phyloP scores from a whole-genome alignment of 2,329 filamentous ascomycete species.

The Hypoxylon rubiginosum region DNA sequence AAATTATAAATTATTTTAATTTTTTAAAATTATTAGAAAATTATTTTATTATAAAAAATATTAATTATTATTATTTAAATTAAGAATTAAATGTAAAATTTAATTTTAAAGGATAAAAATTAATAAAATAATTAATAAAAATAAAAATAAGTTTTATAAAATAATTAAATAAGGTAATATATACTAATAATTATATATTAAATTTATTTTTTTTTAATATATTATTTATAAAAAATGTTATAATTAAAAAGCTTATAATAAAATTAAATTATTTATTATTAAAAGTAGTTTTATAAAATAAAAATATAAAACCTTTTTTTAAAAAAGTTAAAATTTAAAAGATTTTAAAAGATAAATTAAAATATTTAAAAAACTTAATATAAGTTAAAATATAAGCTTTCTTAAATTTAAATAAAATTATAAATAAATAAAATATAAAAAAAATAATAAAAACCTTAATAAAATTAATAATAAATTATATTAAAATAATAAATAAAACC shows the following conservation, averaged over 20 bases:
- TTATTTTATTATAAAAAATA: neutral
- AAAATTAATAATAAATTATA: neutral
- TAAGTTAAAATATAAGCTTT: too few relatives aligned
- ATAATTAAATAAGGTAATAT: neutral
- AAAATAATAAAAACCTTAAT: too few relatives aligned
- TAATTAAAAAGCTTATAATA: neutral
- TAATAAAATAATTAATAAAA: neutral
- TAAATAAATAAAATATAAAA: too few relatives aligned
- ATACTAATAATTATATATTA: neutral
- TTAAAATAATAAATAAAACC: neutral
- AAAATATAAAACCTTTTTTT: neutral
- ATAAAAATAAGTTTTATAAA: neutral
- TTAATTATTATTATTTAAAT: neutral
- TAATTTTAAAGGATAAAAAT: neutral
- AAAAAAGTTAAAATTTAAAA: too few relatives aligned
- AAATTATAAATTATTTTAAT: neutral
- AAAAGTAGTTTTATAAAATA: neutral
- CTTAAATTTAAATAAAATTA: too few relatives aligned
- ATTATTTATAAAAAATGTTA: neutral
- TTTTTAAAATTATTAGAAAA: neutral
- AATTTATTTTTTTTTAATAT: neutral
- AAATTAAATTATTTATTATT: slow-evolving; percentile 1
- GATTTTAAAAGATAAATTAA: too few relatives aligned
- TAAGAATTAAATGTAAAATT: neutral
- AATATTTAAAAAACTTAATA: too few relatives aligned